Base-by-base conservation (phyloP, 176 grass and related monocot species). In the Ampelocalamus luodianensis region DNA sequence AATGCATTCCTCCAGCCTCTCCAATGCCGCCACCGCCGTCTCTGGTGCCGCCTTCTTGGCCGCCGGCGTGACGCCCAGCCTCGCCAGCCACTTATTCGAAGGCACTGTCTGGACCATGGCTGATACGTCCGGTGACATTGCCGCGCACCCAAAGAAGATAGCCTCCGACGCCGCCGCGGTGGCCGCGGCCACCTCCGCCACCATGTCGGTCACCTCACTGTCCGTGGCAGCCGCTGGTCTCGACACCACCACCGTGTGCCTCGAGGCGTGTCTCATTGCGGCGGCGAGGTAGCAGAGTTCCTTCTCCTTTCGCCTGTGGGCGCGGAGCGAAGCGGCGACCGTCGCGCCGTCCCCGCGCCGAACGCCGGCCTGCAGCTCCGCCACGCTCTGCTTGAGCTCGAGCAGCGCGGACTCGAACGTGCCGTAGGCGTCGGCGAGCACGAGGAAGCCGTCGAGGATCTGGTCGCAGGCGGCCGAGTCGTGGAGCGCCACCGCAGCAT, bases 401-500 rank as follows among this genome's bases (percentile, higher is more conserved):
- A 92, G 39, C 3, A 89, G 71, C 11, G 77, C 55, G 5, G 84
- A 32, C 16, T 66, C 90, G 87, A 97, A 89, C 3, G 83, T 86
- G 66, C 89, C 54, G 69, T 94, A 85, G 18, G 86, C 88, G 68
- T 97, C 94, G 11, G 82, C 94, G n/a, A 97, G 87, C 71, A 55
- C 86, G 44, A 97, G 90, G 80, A 97, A 64, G 10, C 42, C 74
- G 71, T 97, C 92, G 5, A 90, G 89, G 78, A 85, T 29, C 4
- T 8, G 24, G 0, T 78, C 83, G 15, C 49, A 76, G 58, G 60
- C 39, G 15, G 2, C n/a, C 0, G 73, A 53, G 43, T n/a, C n/a
- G 1, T 55, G 83, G 69, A 90, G 62, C 0, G 80, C 87, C 15
- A 68, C 82, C 45, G 48, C 72, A 1, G 90, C 85, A 20, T 86